A percentile compares a stretch with the other conserved stretches of the same genome.
Evolutionary conservation across 257 asterid species (phyloP).

Genomic region (Galeopsis tetrahit): DNA sequence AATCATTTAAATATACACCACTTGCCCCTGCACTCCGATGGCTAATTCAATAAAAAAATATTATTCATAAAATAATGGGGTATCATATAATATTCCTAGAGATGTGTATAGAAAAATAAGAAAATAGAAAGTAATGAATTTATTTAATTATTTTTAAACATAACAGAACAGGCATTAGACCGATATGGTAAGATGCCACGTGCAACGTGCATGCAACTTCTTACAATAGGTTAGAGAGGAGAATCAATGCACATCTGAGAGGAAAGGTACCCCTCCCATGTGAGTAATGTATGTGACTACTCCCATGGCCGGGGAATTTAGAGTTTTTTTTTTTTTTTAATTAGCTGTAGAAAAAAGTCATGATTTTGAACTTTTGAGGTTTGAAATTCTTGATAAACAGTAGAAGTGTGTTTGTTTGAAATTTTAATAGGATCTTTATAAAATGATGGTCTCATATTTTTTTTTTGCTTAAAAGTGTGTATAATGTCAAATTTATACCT

Average conservation of each 20-base stretch:
- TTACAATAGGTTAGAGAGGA: background rate
- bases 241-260: background rate
- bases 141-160: background rate
- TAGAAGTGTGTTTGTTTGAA: no score
- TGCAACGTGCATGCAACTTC: conserved; percentile 24
- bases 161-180: background rate
- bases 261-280: background rate
- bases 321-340: no score
- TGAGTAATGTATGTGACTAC: no score
- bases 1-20: background rate
- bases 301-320: no score
- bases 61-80: background rate
- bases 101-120: background rate
- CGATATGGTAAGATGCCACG: background rate
- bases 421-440: no score
- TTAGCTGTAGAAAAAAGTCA: no score
- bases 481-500: no score
- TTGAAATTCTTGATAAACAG: no score
- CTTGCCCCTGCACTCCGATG: conserved; percentile 14
- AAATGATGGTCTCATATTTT: no score
- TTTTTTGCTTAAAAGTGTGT: no score
- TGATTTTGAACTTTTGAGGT: no score
- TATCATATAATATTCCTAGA: background rate
- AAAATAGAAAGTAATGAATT: no score
- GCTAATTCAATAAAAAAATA: conserved; percentile 2